Conservation (phyloP, 495 filamentous ascomycete species). For the Neurospora sp. region DNA sequence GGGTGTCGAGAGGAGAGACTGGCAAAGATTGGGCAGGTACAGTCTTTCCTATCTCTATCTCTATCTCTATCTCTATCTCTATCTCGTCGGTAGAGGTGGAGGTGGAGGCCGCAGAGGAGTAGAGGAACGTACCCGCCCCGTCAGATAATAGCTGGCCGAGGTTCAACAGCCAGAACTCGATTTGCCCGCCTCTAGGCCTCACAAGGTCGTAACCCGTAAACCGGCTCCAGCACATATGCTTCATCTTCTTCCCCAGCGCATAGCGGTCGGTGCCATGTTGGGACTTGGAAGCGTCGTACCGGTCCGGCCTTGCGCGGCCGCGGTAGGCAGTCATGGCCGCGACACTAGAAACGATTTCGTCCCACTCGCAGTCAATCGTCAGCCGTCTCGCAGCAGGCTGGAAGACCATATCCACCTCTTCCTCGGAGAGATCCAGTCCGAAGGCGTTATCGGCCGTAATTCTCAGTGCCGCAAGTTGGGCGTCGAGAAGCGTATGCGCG, state of each 20-base stretch:
- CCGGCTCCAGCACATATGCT: neutral
- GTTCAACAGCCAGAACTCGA: neutral
- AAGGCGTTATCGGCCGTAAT: neutral
- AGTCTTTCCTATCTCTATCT: too few species aligned
- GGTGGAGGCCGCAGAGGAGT: too few species aligned
- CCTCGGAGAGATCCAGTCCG: neutral
- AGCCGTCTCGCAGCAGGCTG: neutral
- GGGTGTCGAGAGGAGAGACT: neutral
- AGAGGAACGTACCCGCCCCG: too few species aligned
- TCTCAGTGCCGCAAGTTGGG: neutral
- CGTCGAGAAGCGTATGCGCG: neutral
- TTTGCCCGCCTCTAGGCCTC: neutral
- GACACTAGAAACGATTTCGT: neutral
- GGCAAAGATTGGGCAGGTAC: neutral
- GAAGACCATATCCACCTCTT: neutral
- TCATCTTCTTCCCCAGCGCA: neutral
- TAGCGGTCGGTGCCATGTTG: neutral
- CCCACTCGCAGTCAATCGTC: neutral
- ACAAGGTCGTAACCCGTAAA: neutral
- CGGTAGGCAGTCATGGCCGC: neutral
- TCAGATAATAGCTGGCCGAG: neutral
- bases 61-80: neutral
- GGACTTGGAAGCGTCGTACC: neutral
- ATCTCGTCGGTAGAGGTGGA: neutral
- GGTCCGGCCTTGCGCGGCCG: too few species aligned